These are phyloP conservation scores for Micractinium conductrix DNA, from an alignment of 139 green algal species.

Conservation along the genomic window DNA sequence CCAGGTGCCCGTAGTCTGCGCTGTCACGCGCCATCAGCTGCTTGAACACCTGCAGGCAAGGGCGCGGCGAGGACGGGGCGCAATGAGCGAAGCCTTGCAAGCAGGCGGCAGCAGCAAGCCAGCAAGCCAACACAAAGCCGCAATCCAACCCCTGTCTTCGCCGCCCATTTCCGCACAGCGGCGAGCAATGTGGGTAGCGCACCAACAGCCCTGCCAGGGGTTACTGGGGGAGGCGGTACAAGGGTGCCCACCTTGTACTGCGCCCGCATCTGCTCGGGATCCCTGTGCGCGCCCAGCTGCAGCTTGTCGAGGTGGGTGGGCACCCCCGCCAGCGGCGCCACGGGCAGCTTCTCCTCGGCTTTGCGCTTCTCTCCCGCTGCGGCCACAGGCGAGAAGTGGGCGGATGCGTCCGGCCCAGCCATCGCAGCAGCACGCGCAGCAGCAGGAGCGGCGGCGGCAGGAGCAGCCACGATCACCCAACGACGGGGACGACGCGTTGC, in stretches of 20 bases:
- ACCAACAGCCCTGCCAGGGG: too few relatives aligned
- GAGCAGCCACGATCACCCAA: too few relatives aligned
- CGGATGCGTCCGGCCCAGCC: too few relatives aligned
- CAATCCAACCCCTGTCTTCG: not conserved
- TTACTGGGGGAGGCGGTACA: not conserved
- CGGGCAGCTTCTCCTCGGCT: slow-evolving; percentile 22
- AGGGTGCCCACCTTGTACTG: slow-evolving; percentile 42
- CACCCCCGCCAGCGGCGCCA: not conserved
- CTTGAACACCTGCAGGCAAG: slow-evolving; percentile 49
- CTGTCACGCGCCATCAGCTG: slow-evolving; percentile 60
- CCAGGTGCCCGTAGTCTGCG: slow-evolving; percentile 48
- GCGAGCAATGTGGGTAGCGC: too few relatives aligned
- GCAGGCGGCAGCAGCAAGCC: too few relatives aligned
- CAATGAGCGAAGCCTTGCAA: not conserved
- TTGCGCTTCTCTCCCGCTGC: slow-evolving; percentile 1
- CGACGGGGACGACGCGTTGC: not conserved
- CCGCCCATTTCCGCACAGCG: too few relatives aligned
- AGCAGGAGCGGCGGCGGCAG: too few relatives aligned
- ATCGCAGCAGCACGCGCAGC: too few relatives aligned
- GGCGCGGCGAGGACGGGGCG: not conserved
- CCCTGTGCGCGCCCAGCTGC: slow-evolving; percentile 35
- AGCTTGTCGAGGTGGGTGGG: slow-evolving; percentile 27
- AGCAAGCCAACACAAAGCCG: not conserved
- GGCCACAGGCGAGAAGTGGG: not conserved
- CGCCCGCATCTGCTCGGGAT: slow-evolving; percentile 19